Conservation (phyloP, 257 asterid species). For the Scutellaria baicalensis region DNA sequence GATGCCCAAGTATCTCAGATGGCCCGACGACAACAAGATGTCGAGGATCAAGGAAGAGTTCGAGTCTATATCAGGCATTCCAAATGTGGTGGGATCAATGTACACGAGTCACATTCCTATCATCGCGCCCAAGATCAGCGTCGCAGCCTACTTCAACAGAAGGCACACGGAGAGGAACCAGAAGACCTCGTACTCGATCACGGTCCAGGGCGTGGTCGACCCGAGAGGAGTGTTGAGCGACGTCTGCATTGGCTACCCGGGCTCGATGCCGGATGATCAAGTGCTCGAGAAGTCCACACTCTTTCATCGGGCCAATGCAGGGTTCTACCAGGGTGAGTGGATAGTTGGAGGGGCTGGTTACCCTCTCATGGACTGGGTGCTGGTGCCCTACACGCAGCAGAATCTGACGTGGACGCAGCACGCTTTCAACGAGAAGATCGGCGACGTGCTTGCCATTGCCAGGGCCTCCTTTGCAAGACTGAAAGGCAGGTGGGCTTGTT, state of each 20-base stretch:
- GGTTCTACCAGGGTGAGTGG: constrained; percentile 64
- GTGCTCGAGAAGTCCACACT: constrained; percentile 84
- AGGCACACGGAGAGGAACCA: constrained; percentile 88
- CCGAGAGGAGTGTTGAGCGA: constrained; percentile 70
- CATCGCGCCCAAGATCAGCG: constrained; percentile 85
- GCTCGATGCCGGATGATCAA: constrained; percentile 92
- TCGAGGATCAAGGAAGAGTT: constrained; percentile 37
- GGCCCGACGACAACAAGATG: constrained; percentile 62
- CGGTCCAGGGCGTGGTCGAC: constrained; percentile 88
- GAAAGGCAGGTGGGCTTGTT: constrained; percentile 87
- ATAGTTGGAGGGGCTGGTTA: constrained; percentile 70
- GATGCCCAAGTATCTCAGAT: constrained; percentile 78
- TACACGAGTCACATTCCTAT: constrained; percentile 89
- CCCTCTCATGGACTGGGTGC: constrained; percentile 83
- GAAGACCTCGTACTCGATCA: constrained; percentile 81
- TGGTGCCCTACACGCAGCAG: constrained; percentile 83
- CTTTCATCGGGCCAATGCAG: constrained; percentile 62
- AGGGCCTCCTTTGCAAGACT: constrained; percentile 58
- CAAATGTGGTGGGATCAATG: constrained; percentile 80
- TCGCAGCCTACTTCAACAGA: constrained; percentile 71
- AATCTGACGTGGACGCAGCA: constrained; percentile 88
- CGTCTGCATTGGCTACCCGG: constrained; percentile 90
- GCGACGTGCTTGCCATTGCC: constrained; percentile 45
- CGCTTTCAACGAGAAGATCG: constrained; percentile 78
- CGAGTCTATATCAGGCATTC: constrained; percentile 59